phyloP scores from a whole-genome alignment of 176 grass and related monocot species.

The Chloris gayana region DNA sequence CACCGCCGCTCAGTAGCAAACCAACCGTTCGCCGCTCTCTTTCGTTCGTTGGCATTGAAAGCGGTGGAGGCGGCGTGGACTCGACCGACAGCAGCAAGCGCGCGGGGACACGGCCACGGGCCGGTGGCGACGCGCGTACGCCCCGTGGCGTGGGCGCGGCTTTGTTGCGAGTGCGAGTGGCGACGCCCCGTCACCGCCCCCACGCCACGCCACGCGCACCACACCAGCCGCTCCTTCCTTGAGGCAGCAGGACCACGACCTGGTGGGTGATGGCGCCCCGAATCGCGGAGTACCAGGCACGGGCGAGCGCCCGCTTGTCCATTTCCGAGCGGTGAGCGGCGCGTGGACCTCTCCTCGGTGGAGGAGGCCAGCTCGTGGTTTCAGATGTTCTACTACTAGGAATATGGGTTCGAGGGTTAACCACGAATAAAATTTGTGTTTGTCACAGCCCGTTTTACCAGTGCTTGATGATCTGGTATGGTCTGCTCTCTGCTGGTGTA shows the following conservation, averaged over 20 bases:
- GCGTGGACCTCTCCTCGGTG: neutral
- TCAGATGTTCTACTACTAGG: neutral
- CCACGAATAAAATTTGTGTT: too few species aligned
- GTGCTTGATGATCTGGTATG: too few species aligned
- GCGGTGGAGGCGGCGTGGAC: constrained; percentile 17
- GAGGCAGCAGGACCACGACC: constrained; percentile 17
- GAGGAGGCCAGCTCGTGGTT: neutral
- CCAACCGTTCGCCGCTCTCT: constrained; percentile 18
- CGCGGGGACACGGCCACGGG: constrained; percentile 34
- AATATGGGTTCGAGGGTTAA: neutral
- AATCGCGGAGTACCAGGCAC: constrained; percentile 14
- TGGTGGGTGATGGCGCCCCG: neutral
- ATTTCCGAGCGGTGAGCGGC: neutral
- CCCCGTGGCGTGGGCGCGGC: constrained; percentile 14
- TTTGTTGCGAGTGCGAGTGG: neutral
- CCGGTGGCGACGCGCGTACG: neutral
- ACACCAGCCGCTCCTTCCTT: constrained; percentile 5
- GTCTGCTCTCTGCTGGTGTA: too few species aligned
- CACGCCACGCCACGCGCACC: neutral
- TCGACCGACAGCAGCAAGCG: constrained; percentile 31
- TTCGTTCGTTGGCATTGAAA: constrained; percentile 24
- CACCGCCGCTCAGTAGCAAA: too few species aligned
- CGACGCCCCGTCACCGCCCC: neutral
- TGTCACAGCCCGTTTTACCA: too few species aligned
- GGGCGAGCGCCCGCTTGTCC: constrained; percentile 14